Percentiles rank a stretch among this genome's conserved stretches.
Conservation (phyloP, 1,284 basidiomycete species). For the Heliocybe sulcata region DNA sequence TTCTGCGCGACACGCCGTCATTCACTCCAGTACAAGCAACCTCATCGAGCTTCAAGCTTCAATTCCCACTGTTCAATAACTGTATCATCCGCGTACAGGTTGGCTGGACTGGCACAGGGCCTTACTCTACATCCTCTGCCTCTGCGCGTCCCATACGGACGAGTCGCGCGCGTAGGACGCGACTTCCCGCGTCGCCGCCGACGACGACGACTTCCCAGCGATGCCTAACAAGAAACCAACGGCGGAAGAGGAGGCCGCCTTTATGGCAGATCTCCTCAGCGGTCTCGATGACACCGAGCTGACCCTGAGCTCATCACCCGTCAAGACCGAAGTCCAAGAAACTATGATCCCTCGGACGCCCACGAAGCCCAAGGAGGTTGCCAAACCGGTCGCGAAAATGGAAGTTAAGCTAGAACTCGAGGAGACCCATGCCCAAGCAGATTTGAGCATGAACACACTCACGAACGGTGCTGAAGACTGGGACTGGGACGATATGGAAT, state of each 20-base stretch:
- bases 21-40: too few species aligned
- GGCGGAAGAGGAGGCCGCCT: neutral
- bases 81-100: too few species aligned
- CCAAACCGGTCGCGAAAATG: conserved; percentile 2
- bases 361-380: conserved; percentile 5
- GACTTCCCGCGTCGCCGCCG: neutral
- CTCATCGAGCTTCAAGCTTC: too few species aligned
- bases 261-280: neutral
- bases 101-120: too few species aligned
- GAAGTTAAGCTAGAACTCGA: neutral
- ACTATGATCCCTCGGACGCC: neutral
- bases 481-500: conserved; percentile 15
- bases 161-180: too few species aligned
- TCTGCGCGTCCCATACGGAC: too few species aligned
- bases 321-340: neutral
- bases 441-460: conserved; percentile 1
- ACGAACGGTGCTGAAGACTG: neutral
- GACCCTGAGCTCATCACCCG: neutral
- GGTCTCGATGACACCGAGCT: neutral
- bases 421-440: neutral
- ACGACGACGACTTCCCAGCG: neutral
- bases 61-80: too few species aligned
- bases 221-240: neutral
- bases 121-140: too few species aligned
- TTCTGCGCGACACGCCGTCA: too few species aligned